phyloP scores from a whole-genome alignment of 257 asterid species.

The Schizonepeta tenuifolia region DNA sequence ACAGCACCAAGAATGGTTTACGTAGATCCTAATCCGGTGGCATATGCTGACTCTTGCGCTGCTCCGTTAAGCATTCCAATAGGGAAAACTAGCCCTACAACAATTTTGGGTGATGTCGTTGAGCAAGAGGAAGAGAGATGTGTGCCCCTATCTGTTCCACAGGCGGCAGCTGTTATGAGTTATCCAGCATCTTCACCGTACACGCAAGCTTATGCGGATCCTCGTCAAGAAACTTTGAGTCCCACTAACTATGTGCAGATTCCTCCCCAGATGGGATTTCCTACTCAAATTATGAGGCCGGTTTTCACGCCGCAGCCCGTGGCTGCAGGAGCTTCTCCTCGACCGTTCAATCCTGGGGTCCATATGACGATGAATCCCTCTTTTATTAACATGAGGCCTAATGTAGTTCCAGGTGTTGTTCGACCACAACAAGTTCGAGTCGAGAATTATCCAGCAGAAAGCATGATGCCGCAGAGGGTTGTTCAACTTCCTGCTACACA shows the following conservation, averaged over 20 bases:
- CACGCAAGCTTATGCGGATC: slow-evolving; percentile 58
- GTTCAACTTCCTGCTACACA: slow-evolving; percentile 65
- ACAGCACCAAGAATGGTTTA: slow-evolving; percentile 42
- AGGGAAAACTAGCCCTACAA: slow-evolving; percentile 45
- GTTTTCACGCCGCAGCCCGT: slow-evolving; percentile 59
- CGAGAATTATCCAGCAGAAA: slow-evolving; percentile 63
- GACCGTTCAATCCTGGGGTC: slow-evolving; percentile 60
- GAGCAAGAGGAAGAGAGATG: slow-evolving; percentile 62
- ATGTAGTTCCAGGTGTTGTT: slow-evolving; percentile 47
- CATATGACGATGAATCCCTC: slow-evolving; percentile 77
- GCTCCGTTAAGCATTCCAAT: slow-evolving; percentile 50
- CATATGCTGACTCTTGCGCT: slow-evolving; percentile 45
- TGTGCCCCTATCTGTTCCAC: slow-evolving; percentile 49
- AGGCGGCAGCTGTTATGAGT: slow-evolving; percentile 47
- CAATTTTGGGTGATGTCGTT: slow-evolving; percentile 37
- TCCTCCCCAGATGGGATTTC: slow-evolving; percentile 74
- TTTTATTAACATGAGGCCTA: slow-evolving; percentile 55
- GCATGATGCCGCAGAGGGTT: slow-evolving; percentile 54
- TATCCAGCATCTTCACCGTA: slow-evolving; percentile 59
- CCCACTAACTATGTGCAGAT: slow-evolving; percentile 59
- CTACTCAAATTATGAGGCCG: slow-evolving; percentile 58
- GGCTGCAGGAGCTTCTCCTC: slow-evolving; percentile 53
- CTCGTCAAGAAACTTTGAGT: slow-evolving; percentile 56
- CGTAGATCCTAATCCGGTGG: slow-evolving; percentile 46
- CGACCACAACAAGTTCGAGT: slow-evolving; percentile 64